These are phyloP conservation scores for Jaapia argillacea DNA, from an alignment of 768 basidiomycete genomes.

Conservation along the genomic window DNA sequence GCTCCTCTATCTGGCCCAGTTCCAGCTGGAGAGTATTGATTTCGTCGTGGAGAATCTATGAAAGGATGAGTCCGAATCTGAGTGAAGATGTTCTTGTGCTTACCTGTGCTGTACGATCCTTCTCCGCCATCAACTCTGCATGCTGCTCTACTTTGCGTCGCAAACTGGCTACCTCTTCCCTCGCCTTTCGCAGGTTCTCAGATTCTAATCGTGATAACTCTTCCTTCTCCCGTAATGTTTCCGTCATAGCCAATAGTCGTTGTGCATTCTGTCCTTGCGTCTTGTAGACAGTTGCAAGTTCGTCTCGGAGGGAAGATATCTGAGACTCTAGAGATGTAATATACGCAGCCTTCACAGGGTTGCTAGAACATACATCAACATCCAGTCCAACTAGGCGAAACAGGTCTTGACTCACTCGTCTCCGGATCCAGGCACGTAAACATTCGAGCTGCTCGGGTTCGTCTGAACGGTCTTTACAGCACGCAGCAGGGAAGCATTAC, in stretches of 20 bases:
- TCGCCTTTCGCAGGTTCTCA: slow-evolving; percentile 66
- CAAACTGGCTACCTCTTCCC: slow-evolving; percentile 64
- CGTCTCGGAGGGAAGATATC: slow-evolving; percentile 84
- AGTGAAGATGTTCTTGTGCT: slow-evolving; percentile 6
- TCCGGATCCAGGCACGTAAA: slow-evolving; percentile 44
- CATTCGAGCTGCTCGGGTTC: slow-evolving; percentile 53
- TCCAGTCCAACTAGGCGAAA: neutral
- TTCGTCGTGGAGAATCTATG: slow-evolving; percentile 88
- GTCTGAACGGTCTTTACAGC: slow-evolving; percentile 68
- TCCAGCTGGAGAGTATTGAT: slow-evolving; percentile 88
- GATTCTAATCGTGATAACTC: slow-evolving; percentile 75
- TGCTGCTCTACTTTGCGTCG: slow-evolving; percentile 77
- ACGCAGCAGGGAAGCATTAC: slow-evolving; percentile 81
- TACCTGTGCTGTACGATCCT: slow-evolving; percentile 85
- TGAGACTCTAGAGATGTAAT: slow-evolving; percentile 89
- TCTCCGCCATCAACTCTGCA: slow-evolving; percentile 77
- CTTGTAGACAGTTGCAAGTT: slow-evolving; percentile 91
- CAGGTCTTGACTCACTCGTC: slow-evolving; percentile 53
- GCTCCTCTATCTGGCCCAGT: slow-evolving; percentile 79
- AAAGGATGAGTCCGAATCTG: slow-evolving; percentile 5
- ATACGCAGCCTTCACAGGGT: slow-evolving; percentile 81
- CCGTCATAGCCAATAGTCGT: slow-evolving; percentile 86
- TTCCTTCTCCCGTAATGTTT: slow-evolving; percentile 89
- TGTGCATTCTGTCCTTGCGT: slow-evolving; percentile 95
- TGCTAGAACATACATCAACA: slow-evolving; percentile 29